Conservation (phyloP, 1,284 basidiomycete genomes). For the Papiliotrema terrestris region DNA sequence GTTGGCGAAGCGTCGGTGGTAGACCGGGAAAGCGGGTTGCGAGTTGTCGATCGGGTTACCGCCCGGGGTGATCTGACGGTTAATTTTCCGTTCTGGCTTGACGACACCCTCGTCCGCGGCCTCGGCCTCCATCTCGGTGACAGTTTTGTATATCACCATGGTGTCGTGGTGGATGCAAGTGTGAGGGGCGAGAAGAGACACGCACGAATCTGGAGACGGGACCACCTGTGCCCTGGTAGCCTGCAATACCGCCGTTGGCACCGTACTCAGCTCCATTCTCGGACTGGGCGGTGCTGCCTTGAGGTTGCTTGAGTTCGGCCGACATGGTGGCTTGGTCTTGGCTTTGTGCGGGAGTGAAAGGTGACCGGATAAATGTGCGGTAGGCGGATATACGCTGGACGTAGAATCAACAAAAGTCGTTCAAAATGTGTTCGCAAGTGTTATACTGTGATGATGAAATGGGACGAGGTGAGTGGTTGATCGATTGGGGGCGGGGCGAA, state of each 20-base stretch:
- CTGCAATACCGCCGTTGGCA: conserved; percentile 3
- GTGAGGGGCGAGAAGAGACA: not conserved
- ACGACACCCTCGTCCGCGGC: not conserved
- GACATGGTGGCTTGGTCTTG: not conserved
- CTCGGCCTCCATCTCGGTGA: not conserved
- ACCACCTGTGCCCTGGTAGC: conserved; percentile 25
- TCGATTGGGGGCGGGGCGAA: not conserved
- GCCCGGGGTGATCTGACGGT: conserved; percentile 43
- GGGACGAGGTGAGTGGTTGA: not conserved
- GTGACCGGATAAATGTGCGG: not conserved
- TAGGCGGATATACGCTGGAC: not conserved
- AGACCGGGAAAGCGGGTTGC: conserved; percentile 45
- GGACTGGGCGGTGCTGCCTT: not conserved
- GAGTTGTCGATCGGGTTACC: conserved; percentile 50
- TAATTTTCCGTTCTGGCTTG: not conserved
- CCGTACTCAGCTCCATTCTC: not conserved
- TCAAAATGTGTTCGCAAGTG: too few relatives aligned
- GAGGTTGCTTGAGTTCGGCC: not conserved
- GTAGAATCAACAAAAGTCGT: not conserved
- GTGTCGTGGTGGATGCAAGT: too few relatives aligned
- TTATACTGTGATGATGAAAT: not conserved
- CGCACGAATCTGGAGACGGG: not conserved
- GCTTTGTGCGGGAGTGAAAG: not conserved
- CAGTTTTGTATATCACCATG: too few relatives aligned
- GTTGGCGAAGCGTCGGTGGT: conserved; percentile 53